phyloP scores from a whole-genome alignment of 78 protist genomes.

The Cavenderia fasciculata region DNA sequence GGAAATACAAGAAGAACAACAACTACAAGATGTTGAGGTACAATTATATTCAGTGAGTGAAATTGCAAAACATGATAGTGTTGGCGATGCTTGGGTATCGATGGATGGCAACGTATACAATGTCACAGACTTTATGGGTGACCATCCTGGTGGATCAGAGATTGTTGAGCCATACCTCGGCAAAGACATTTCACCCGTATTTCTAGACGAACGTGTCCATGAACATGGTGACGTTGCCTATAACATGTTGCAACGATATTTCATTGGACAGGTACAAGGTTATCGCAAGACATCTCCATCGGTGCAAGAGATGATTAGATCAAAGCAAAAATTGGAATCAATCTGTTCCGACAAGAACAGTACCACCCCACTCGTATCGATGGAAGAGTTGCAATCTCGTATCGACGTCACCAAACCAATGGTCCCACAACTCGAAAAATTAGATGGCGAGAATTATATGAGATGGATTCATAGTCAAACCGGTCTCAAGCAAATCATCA shows the following conservation, averaged over 20 bases:
- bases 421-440: slow-evolving; percentile 66
- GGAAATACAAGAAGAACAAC: no score
- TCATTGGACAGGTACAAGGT: slow-evolving; percentile 58
- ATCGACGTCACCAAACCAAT: slow-evolving; percentile 72
- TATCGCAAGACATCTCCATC: slow-evolving; percentile 22
- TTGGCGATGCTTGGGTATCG: slow-evolving; percentile 62
- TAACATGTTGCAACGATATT: slow-evolving; percentile 68
- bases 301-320: slow-evolving; percentile 5
- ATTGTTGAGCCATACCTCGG: slow-evolving; percentile 71
- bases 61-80: slow-evolving; percentile 35
- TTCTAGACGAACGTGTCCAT: slow-evolving; percentile 49
- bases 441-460: slow-evolving; percentile 43
- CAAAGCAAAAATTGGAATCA: neutral
- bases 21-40: no score
- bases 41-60: neutral
- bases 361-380: neutral
- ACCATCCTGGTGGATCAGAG: slow-evolving; percentile 82
- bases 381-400: neutral
- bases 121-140: slow-evolving; percentile 51
- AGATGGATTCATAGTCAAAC: slow-evolving; percentile 79
- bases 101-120: slow-evolving; percentile 79
- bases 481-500: slow-evolving; percentile 57
- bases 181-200: slow-evolving; percentile 41
- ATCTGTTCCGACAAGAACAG: neutral
- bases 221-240: slow-evolving; percentile 71